Evolutionary conservation across 169 alveolate genomes (phyloP), one percentile per base, ranked within the genome.

Genomic region (Eimeria falciformis): DNA sequence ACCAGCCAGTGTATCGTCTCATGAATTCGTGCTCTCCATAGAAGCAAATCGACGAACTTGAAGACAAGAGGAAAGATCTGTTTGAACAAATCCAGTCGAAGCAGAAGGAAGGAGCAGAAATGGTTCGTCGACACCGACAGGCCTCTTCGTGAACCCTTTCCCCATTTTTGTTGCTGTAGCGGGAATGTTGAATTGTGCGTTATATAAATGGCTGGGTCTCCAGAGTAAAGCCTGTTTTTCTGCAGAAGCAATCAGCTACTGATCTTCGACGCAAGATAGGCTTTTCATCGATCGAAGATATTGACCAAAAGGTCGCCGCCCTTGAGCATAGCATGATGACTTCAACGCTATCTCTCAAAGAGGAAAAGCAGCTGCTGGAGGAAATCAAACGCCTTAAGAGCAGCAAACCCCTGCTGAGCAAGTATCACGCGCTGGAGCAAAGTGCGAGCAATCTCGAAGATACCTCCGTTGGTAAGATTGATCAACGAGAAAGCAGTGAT

Each of bases 181-280:
- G n/a, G n/a, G n/a, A n/a, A n/a, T n/a, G n/a, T n/a, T n/a, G n/a
- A n/a, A n/a, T n/a, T n/a, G n/a, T n/a, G n/a, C n/a, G n/a, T n/a
- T n/a, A n/a, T n/a, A n/a, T n/a, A n/a, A n/a, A n/a, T n/a, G n/a
- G 65, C 17, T 73, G 27, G 5, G 65, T 5, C 25, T 73, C 21
- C 58, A 47, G 14, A 47, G 21, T 6, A 47, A 47, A 6, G 58
- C 58, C 58, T 5, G n/a, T 5, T 9, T 27, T 14, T 23, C 12
- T 0, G 66, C 94, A 90, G 94, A 78, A 78, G 45, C 91, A 79
- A 25, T 40, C 56, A 11, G 94, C 79, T 29, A 56, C 86, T n/a
- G 94, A 90, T 65, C 47, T 79, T 85, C 86, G 77, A 47, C 83
- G 86, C 33, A 90, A 90, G 58, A 58, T 90, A 46, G 94, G 94